phyloP scores from a whole-genome alignment of 2,329 filamentous ascomycete genomes.

The Paracoccidioides brasiliensis region DNA sequence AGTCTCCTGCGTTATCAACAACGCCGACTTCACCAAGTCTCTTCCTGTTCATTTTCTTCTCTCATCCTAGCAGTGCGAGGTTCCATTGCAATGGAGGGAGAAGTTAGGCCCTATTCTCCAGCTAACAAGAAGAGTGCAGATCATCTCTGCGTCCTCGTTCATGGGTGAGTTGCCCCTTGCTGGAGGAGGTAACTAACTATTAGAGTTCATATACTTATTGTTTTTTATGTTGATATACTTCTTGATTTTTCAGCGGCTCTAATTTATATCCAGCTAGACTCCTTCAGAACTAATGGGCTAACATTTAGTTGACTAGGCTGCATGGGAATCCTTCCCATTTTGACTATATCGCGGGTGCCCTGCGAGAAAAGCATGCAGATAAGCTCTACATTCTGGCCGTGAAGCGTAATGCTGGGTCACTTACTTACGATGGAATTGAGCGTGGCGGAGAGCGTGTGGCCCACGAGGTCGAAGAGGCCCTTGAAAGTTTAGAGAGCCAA shows the following conservation, averaged over 20 bases:
- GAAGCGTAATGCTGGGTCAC: constrained; percentile 43
- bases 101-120: background rate
- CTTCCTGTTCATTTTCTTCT: background rate
- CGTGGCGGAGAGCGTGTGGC: constrained; percentile 54
- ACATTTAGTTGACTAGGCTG: constrained; percentile 28
- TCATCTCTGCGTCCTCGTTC: constrained; percentile 49
- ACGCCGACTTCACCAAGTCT: background rate
- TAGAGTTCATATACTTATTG: no score
- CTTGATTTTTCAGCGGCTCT: no score
- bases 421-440: constrained; percentile 55
- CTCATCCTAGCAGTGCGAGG: background rate
- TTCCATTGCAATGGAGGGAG: background rate
- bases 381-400: constrained; percentile 43
- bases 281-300: background rate
- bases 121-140: constrained; percentile 20
- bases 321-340: constrained; percentile 51
- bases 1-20: no score
- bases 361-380: constrained; percentile 38
- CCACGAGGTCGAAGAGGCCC: constrained; percentile 47
- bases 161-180: constrained; percentile 36
- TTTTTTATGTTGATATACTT: no score
- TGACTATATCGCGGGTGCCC: constrained; percentile 38
- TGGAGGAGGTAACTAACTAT: background rate
- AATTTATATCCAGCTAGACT: no score
- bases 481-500: constrained; percentile 40